phyloP scores from a whole-genome alignment of 352 stramenopile species.

The Halophytophthora batemanensis region DNA sequence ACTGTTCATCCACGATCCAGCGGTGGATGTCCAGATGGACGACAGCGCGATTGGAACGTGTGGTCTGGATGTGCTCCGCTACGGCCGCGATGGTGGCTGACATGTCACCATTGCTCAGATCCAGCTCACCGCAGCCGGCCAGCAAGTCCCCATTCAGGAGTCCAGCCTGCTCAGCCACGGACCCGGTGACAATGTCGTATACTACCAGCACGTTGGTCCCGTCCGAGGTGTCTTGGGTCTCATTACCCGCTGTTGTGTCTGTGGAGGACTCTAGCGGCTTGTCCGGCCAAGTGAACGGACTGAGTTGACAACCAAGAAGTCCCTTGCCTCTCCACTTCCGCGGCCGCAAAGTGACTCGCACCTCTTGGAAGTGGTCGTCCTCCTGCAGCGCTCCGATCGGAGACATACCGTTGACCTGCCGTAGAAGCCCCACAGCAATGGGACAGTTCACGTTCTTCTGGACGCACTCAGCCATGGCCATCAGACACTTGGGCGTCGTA shows the following conservation, averaged over 20 bases:
- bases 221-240: not conserved
- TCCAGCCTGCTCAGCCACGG: conserved; percentile 28
- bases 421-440: conserved; percentile 39
- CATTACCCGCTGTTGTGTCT: not conserved
- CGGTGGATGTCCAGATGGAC: conserved; percentile 41
- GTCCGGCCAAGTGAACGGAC: conserved; percentile 51
- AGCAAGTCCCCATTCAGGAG: conserved; percentile 50
- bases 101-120: conserved; percentile 3
- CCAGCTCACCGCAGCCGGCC: conserved; percentile 31
- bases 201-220: conserved; percentile 33
- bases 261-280: not conserved
- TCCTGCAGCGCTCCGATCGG: not conserved
- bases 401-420: conserved; percentile 1
- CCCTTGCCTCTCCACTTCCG: conserved; percentile 67
- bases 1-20: conserved; percentile 40
- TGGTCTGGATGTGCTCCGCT: conserved; percentile 15
- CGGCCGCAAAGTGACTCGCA: conserved; percentile 21
- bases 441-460: conserved; percentile 37
- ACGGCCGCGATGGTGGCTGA: conserved; percentile 9
- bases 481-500: conserved; percentile 45
- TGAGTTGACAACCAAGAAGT: conserved; percentile 57
- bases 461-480: conserved; percentile 46
- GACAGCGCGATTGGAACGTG: not conserved
- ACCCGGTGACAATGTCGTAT: conserved; percentile 30
- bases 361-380: conserved; percentile 13